Evolutionary conservation across 352 stramenopile genomes (phyloP).

Genomic region (Pythium dissimile): DNA sequence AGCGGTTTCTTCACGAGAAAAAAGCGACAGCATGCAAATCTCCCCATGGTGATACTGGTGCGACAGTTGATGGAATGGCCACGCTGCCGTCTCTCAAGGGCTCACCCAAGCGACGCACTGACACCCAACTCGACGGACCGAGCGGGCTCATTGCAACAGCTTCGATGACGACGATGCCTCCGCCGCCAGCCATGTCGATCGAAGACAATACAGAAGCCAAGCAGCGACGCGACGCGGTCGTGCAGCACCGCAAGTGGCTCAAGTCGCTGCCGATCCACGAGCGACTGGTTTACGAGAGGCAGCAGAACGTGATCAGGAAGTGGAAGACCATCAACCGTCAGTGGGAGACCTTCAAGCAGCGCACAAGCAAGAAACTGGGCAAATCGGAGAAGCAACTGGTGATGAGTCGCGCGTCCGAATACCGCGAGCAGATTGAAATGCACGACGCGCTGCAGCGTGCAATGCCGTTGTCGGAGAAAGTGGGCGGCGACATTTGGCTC

Average conservation of each 20-base stretch:
- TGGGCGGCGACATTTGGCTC: constrained; percentile 88
- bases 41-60: too few species aligned
- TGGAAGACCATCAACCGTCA: constrained; percentile 68
- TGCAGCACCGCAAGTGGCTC: constrained; percentile 62
- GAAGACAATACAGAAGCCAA: constrained; percentile 27
- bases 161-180: constrained; percentile 18
- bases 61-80: not conserved
- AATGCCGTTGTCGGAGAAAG: constrained; percentile 82
- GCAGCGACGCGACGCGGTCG: constrained; percentile 39
- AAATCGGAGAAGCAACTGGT: constrained; percentile 78
- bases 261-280: constrained; percentile 70
- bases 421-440: constrained; percentile 88
- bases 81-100: constrained; percentile 24
- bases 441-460: constrained; percentile 87
- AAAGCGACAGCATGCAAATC: not conserved
- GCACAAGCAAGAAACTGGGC: constrained; percentile 50
- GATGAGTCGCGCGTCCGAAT: constrained; percentile 80
- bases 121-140: not conserved
- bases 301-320: constrained; percentile 65
- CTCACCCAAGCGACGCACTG: constrained; percentile 19
- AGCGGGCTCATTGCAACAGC: constrained; percentile 6
- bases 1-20: constrained; percentile 54
- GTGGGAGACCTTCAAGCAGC: constrained; percentile 67
- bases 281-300: constrained; percentile 52
- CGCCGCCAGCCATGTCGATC: not conserved